Evolutionary conservation across 495 filamentous ascomycete genomes (phyloP).

Genomic region (Parachaetomium inaequale): DNA sequence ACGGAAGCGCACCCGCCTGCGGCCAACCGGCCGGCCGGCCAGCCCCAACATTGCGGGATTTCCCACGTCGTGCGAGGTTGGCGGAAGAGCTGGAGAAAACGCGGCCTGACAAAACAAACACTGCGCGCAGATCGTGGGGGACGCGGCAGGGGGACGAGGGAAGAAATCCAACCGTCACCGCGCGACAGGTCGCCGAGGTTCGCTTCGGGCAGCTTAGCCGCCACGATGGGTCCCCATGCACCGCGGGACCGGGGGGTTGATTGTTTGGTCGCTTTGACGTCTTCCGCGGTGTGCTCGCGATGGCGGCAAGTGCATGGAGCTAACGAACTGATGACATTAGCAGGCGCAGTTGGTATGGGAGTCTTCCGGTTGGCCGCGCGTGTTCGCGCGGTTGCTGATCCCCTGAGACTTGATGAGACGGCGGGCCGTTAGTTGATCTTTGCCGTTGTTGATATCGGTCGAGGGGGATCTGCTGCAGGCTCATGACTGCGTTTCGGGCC

Average conservation of each 20-base stretch:
- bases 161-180: neutral
- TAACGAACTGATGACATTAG: neutral
- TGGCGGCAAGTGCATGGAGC: neutral
- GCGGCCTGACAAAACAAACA: neutral
- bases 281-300: too few species aligned
- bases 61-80: neutral
- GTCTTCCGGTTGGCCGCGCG: conserved; percentile 2
- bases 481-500: neutral
- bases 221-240: neutral
- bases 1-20: neutral
- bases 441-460: neutral
- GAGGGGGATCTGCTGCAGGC: neutral
- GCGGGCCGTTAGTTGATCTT: neutral
- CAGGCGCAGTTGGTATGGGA: neutral
- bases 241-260: neutral
- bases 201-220: neutral
- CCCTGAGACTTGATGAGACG: neutral
- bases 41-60: neutral
- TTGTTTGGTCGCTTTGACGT: neutral
- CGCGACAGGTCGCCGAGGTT: neutral
- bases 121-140: neutral
- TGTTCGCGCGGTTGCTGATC: neutral
- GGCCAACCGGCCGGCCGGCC: neutral
- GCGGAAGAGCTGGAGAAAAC: neutral
- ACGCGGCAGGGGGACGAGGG: neutral